phyloP scores from a whole-genome alignment of 306 rosid species.

The Castanea sativa region DNA sequence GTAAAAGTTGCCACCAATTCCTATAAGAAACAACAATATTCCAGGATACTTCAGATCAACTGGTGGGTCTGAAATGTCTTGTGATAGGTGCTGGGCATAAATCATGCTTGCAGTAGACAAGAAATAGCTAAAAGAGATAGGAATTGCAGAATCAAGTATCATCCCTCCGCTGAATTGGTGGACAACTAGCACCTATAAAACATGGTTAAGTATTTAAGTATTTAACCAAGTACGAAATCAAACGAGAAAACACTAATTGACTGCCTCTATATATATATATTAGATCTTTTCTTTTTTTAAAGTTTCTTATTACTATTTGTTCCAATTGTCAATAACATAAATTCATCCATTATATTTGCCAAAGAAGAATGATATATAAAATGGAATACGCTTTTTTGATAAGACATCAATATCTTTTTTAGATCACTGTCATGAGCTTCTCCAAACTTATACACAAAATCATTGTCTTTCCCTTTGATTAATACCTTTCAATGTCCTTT shows the following conservation, averaged over 20 bases:
- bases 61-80: conserved; percentile 52
- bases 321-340: too few relatives aligned
- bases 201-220: not conserved
- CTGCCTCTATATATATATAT: too few relatives aligned
- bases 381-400: too few relatives aligned
- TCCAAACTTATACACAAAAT: too few relatives aligned
- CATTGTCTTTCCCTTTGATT: too few relatives aligned
- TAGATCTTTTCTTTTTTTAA: too few relatives aligned
- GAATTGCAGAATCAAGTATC: conserved; percentile 42
- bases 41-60: conserved; percentile 53
- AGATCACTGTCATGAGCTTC: too few relatives aligned
- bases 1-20: conserved; percentile 72
- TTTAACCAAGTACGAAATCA: not conserved
- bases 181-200: conserved; percentile 59
- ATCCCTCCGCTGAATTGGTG: conserved; percentile 75
- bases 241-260: not conserved
- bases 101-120: conserved; percentile 39
- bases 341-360: too few relatives aligned
- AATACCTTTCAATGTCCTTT: too few relatives aligned
- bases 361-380: too few relatives aligned
- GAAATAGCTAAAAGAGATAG: conserved; percentile 56
- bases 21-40: conserved; percentile 45
- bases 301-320: too few relatives aligned
- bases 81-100: conserved; percentile 59
- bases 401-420: too few relatives aligned